These are phyloP conservation scores for Coelastrella sp. DNA, from an alignment of 139 green algal genomes.

Conservation along the genomic window DNA sequence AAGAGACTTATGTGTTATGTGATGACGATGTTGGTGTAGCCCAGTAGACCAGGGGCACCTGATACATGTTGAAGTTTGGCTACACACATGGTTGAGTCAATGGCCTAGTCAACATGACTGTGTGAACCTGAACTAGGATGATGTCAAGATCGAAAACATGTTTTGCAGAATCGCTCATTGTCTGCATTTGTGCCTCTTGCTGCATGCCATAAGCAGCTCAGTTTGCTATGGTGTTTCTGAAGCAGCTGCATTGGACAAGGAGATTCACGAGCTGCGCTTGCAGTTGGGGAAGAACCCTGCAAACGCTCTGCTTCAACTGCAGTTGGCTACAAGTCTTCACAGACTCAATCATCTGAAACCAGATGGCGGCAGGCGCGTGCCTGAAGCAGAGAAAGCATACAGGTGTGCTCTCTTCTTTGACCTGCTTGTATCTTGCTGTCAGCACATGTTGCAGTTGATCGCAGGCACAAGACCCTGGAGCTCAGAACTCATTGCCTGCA, in stretches of 20 bases:
- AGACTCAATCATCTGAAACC: constrained; percentile 64
- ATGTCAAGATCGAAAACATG: too few relatives aligned
- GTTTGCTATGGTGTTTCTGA: not conserved
- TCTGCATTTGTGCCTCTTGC: not conserved
- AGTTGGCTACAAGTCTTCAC: constrained; percentile 64
- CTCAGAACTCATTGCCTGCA: too few relatives aligned
- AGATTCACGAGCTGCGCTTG: not conserved
- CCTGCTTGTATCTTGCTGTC: too few relatives aligned
- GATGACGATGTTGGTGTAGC: too few relatives aligned
- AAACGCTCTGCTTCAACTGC: constrained; percentile 17
- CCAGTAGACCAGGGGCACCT: too few relatives aligned
- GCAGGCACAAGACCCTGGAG: not conserved
- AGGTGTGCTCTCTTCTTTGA: constrained; percentile 26
- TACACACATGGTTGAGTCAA: too few relatives aligned
- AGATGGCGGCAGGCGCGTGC: constrained; percentile 64
- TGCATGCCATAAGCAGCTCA: not conserved
- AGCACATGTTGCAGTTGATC: too few relatives aligned
- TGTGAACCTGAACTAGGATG: too few relatives aligned
- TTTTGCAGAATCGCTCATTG: too few relatives aligned
- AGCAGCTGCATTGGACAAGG: constrained; percentile 13
- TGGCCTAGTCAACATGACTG: too few relatives aligned
- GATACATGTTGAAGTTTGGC: too few relatives aligned
- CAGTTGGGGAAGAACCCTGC: not conserved
- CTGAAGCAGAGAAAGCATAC: constrained; percentile 69
- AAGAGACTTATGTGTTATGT: too few relatives aligned